Base-by-base conservation (phyloP, 2,329 filamentous ascomycete species). In the Calycina herbarum region DNA sequence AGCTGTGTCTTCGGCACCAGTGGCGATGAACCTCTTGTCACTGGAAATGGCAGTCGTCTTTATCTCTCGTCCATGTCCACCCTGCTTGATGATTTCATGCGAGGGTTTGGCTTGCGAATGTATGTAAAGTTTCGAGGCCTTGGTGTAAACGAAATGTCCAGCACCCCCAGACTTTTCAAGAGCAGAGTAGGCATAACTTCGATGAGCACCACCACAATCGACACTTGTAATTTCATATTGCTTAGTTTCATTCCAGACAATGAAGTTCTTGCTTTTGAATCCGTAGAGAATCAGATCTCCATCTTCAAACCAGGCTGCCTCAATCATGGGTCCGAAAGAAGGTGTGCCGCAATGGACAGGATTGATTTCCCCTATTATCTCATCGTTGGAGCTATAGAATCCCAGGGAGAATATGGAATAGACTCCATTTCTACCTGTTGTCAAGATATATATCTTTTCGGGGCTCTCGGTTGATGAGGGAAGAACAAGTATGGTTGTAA, bases 51-150 rank as follows among this genome's bases (percentile, higher is more conserved):
- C 83, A 67, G 86, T 77, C 1, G 85, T 78, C 75, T 91, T 92
- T 71, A 98, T 91, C 77, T 99, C 95, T 63, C 95, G 83, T 0
- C 95, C 95, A 77, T 99, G 95, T 0, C 87, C 87, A 6, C 95
- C 94, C 0, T 78, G 71, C 69, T 89, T 87, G 13, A 96, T 69
- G 0, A 83, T 75, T 10, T 76, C 72, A 75, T 79, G 85, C 70
- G 75, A 80, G 40, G 80, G 67, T 17, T 72, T 66, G 2, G 64
- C 67, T 38, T 83, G 79, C 2, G 74, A 77, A 45, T 79, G 74
- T 0, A 83, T 74, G 66, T 84, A 79, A 63, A 88, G 58, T 35
- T 71, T 72, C 1, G 86, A 85, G 5, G 88, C 87, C 76, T 92
- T 89, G 2, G 90, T 94, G 84, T 91, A 97, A 0, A 91, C 83